Evolutionary conservation across 2,329 filamentous ascomycete genomes (phyloP), one percentile per base, ranked within the genome.

Genomic region (Microdochium bolleyi): DNA sequence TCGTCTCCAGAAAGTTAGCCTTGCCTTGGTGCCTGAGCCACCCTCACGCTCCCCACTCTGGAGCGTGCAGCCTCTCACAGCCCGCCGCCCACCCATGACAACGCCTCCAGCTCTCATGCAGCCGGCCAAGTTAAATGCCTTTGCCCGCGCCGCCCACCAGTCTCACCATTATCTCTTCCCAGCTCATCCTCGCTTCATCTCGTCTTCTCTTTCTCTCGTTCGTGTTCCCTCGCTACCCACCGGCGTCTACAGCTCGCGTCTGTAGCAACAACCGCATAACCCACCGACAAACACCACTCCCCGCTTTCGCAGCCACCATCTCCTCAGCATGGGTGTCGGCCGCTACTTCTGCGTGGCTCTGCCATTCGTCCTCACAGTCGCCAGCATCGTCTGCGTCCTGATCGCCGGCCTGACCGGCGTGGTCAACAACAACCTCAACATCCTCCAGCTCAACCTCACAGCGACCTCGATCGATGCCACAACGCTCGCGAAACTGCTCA

Each of bases 291-390:
- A 34, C 37, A 41, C 37, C 7, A 10, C 37, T 9, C 37, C 13
- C 37, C 37, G n/a, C 10, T 16, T 11, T 11, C 41, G 19, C 41
- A 3, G 7, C 19, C 21, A 24, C 41, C n/a, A 46, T 8, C 41
- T 46, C 14, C 16, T 53, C 67, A 67, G 58, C 57, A 79, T 79
- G 76, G 70, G 86, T 73, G 77, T 81, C 65, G 92, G 89, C 61
- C 83, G 92, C 65, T 83, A 92, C 63, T 75, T 88, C 68, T 96
- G 91, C 73, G 94, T 97, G 72, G 82, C 88, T 71, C 76, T 91
- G 75, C 92, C 92, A 55, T 91, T 96, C 72, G 76, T 82, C 58
- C 80, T 96, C 64, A 92, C 89, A 21, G 73, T 94, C 62, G 87
- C 80, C 57, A 86, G 88, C 54, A 76, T 96, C 62, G 73, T 94